Conservation (phyloP, 306 rosid species). For the Albizia julibrissin region DNA sequence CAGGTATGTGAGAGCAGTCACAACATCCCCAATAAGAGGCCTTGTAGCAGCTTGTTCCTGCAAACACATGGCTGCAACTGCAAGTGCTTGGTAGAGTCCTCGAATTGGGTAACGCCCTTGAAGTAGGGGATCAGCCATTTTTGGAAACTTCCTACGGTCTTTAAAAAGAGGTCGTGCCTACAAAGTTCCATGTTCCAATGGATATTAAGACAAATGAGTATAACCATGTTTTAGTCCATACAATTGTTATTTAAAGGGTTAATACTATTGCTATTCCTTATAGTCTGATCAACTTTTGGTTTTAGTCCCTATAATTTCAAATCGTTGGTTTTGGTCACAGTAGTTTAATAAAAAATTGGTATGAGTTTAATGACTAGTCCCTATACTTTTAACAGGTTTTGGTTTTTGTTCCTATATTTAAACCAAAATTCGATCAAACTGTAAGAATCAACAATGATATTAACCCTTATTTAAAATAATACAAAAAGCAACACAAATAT, state of each 20-base stretch:
- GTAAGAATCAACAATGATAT: too few species aligned
- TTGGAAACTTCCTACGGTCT: constrained; percentile 65
- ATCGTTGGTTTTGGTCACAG: too few species aligned
- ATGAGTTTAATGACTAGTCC: too few species aligned
- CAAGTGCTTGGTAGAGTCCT: constrained; percentile 79
- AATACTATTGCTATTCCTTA: too few species aligned
- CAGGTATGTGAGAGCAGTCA: constrained; percentile 69
- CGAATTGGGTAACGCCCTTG: constrained; percentile 68
- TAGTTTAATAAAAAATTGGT: too few species aligned
- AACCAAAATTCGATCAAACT: too few species aligned
- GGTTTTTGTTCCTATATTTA: too few species aligned
- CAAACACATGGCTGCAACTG: constrained; percentile 90
- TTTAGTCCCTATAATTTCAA: too few species aligned
- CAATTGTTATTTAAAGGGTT: not conserved
- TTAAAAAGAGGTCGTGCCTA: constrained; percentile 75
- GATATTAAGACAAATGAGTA: not conserved
- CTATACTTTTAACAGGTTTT: too few species aligned
- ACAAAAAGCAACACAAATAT: not conserved
- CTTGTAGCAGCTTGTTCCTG: constrained; percentile 73
- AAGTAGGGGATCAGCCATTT: constrained; percentile 81
- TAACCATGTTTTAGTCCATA: constrained; percentile 15
- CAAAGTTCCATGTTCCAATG: constrained; percentile 19
- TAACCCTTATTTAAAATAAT: too few species aligned
- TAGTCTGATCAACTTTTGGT: too few species aligned
- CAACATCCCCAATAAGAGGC: constrained; percentile 83